phyloP scores from a whole-genome alignment of 352 stramenopile genomes.

The Aphanomyces cochlioides region DNA sequence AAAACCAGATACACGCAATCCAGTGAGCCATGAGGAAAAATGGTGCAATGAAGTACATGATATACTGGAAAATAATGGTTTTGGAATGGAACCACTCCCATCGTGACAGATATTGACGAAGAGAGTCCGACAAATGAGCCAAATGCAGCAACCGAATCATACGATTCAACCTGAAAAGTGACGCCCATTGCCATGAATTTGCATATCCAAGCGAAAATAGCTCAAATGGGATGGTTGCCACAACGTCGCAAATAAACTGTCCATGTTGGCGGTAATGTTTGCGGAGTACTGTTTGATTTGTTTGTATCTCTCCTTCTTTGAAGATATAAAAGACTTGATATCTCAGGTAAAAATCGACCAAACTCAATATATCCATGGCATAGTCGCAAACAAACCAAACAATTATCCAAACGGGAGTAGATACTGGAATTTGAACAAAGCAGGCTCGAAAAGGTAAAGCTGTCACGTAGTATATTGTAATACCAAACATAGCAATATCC shows the following conservation, averaged over 20 bases:
- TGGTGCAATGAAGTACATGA: not conserved
- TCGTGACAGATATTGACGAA: not conserved
- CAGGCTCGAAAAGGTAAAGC: constrained; percentile 16
- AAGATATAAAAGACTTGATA: constrained; percentile 21
- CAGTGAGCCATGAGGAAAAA: constrained; percentile 62
- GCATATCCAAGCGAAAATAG: not conserved
- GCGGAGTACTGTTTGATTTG: not conserved
- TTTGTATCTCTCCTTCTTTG: constrained; percentile 6
- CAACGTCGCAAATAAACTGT: not conserved
- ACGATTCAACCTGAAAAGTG: constrained; percentile 5
- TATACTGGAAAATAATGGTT: not conserved
- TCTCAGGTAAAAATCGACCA: constrained; percentile 12
- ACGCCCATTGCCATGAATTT: constrained; percentile 10
- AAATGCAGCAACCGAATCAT: constrained; percentile 14
- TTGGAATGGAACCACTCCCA: not conserved
- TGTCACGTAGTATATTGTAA: constrained; percentile 4
- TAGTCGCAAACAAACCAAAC: constrained; percentile 16
- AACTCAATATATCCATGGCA: not conserved
- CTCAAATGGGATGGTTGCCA: constrained; percentile 15
- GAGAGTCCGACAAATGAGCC: not conserved
- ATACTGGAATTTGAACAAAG: constrained; percentile 5
- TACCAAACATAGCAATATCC: not conserved
- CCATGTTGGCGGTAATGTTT: constrained; percentile 4
- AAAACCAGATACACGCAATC: constrained; percentile 69
- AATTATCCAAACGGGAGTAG: constrained; percentile 4